Evolutionary conservation across 306 rosid species (phyloP), one percentile per base, ranked within the genome.

Genomic region (Sphenostylis stenocarpa): DNA sequence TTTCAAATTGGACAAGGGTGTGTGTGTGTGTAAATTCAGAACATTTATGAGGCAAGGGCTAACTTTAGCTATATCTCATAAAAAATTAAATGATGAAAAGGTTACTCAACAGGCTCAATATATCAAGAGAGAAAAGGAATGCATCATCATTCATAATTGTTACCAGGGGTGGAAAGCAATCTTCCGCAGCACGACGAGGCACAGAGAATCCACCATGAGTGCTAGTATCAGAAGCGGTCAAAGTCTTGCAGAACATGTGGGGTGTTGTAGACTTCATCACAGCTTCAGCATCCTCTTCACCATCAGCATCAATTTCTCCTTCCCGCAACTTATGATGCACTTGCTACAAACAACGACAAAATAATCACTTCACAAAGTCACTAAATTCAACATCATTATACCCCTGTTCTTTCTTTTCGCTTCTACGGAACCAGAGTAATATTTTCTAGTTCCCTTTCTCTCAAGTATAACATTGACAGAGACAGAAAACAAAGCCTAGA

Each of bases 151-250:
- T 52, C 31, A 52, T 33, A 20, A 70, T 34, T 15, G 70, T 70
- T 90, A 93, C 98, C 94, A 94, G 78, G 31, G 98, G 94, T 64
- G 98, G 97, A 77, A 94, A 94, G 81, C 98, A 94, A 80, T 94
- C 98, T 82, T 91, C 98, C 1, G 98, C 98, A 0, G 98, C 98
- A 24, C 98, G 92, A 33, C 98, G 92, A 67, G 98, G 98, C 34
- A 94, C 98, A 1, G 98, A 94, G 84, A 94, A 94, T 20, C 98
- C 98, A 14, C 98, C 98, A 76, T 94, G 98, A 73, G 97, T 91
- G 82, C 98, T 94, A 4, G 98, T 94, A 80, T 94, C 98, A 13
- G 98, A 94, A 63, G 98, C 98, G 4, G 98, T 94, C 3, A 94
- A 90, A 34, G 98, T 94, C 90, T 94, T 94, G 79, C 98, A 94